phyloP scores from a whole-genome alignment of 129 eudicot genomes.

The Rutidosis leptorrhynchoides region DNA sequence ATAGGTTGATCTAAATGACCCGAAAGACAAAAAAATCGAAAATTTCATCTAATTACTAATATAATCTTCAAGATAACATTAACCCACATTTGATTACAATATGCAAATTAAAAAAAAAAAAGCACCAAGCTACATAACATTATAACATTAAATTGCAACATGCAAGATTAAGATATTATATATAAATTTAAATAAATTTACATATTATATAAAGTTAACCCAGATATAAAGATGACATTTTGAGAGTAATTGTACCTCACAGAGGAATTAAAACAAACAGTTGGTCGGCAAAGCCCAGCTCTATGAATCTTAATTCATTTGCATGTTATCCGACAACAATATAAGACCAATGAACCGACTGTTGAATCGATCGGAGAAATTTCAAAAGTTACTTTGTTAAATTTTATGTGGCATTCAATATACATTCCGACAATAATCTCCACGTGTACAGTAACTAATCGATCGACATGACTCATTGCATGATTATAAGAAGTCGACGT shows the following conservation, averaged over 20 bases:
- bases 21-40: neutral
- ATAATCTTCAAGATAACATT: conserved; percentile 5
- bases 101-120: no score
- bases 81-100: neutral
- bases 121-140: neutral
- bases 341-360: neutral
- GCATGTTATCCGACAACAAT: conserved; percentile 16
- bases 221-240: neutral
- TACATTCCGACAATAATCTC: conserved; percentile 17
- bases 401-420: neutral
- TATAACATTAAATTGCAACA: neutral
- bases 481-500: neutral
- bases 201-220: neutral
- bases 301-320: neutral
- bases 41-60: neutral
- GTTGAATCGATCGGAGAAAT: neutral
- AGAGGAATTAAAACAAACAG: conserved; percentile 28
- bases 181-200: neutral
- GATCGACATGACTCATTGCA: conserved; percentile 27
- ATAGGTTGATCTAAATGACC: neutral
- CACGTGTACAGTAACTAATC: conserved; percentile 24
- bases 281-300: conserved; percentile 1
- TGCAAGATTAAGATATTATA: no score
- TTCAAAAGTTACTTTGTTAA: neutral
- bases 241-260: conserved; percentile 13